Evolutionary conservation across 208 protist genomes (phyloP), one percentile per base, ranked within the genome.

Genomic region (Crithidia thermophila): DNA sequence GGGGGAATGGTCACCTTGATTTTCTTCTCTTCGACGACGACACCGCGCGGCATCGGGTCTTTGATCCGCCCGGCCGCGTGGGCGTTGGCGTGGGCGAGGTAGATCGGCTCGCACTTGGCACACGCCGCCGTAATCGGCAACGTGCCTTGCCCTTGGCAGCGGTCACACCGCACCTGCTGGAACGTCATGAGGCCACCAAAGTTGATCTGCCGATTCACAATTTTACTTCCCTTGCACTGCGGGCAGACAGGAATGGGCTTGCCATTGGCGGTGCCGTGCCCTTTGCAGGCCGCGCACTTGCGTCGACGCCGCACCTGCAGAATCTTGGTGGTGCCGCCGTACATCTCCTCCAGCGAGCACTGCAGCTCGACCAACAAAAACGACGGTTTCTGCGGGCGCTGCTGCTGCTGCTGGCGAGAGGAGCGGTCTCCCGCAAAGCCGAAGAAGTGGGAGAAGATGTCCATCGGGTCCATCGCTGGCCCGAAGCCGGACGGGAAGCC

Each of bases 321-420:
- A 69, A 98, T 97, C 60, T 87, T 88, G 9, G 83, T 87, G 52
- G 95, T 98, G 31, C 98, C 98, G 30, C 94, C 98, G 85, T 99
- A 99, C 25, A 99, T 75, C 71, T 98, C 93, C 66, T 99, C 98
- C 28, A 99, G 88, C 8, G 88, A 86, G 40, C 98, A 93, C 43
- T 82, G 68, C 50, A 99, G 67, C 62, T 90, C 84, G 58, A 97
- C 84, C 52, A 93, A 69, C 43, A 99, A 79, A 63, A 98, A 93
- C 1, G 77, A 58, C 30, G 98, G 64, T 57, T 74, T 97, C 83
- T 67, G 98, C 36, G 76, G 85, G 51, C 96, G 98, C 42, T 78
- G 61, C 58, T 82, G 75, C 46, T 84, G 75, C 23, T 77, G 61
- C 47, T 64, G 66, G 28, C 77, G 68, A n/a, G 83, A 75, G 20